phyloP scores from a whole-genome alignment of 768 basidiomycete genomes.

The Lactifluus pinguis region DNA sequence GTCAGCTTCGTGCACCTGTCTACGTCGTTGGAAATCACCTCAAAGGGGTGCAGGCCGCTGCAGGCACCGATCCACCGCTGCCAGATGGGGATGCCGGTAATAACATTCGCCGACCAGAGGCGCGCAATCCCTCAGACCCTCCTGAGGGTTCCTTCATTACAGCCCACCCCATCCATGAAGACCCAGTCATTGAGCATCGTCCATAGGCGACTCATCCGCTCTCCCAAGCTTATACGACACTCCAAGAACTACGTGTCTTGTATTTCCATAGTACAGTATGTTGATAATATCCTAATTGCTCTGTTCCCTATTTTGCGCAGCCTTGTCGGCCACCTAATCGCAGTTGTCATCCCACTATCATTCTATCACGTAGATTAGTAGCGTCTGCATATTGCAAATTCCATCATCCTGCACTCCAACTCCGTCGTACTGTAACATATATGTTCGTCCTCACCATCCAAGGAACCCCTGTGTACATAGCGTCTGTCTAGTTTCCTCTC shows the following conservation, averaged over 20 bases:
- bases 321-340: constrained; percentile 5
- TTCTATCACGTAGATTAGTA: constrained; percentile 8
- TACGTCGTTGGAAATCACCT: constrained; percentile 13
- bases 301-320: not conserved
- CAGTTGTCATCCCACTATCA: not conserved
- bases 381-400: constrained; percentile 4
- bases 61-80: not conserved
- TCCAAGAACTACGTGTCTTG: constrained; percentile 1
- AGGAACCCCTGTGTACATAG: not conserved
- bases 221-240: not conserved
- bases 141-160: not conserved
- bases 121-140: not conserved
- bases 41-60: not conserved
- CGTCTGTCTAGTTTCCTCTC: not conserved
- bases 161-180: not conserved
- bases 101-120: not conserved
- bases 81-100: not conserved
- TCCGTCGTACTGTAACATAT: constrained; percentile 8
- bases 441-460: not conserved
- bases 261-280: not conserved
- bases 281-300: constrained; percentile 3
- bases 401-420: constrained; percentile 6
- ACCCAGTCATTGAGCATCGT: not conserved
- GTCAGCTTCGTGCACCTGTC: constrained; percentile 17
- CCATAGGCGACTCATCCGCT: not conserved